Evolutionary conservation across 352 stramenopile species (phyloP).

Genomic region (Peronosclerospora sorghi): DNA sequence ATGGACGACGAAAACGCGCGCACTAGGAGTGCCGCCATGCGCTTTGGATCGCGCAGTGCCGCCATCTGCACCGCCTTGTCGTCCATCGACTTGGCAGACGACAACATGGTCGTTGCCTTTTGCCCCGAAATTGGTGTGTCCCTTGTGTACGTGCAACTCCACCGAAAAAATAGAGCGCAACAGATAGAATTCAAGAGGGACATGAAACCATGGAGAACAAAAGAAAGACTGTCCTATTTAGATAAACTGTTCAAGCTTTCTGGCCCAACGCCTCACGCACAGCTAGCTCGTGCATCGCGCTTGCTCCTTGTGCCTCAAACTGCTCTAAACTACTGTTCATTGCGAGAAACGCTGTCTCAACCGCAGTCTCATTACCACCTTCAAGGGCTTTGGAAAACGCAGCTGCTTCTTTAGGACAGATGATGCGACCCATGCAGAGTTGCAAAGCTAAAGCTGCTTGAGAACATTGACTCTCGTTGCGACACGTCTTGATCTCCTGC

Average conservation of each 20-base stretch:
- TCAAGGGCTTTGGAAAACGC: slow-evolving; percentile 64
- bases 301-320: slow-evolving; percentile 71
- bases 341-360: slow-evolving; percentile 61
- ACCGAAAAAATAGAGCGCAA: too few relatives aligned
- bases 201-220: too few relatives aligned
- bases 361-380: slow-evolving; percentile 42
- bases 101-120: slow-evolving; percentile 14
- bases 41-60: slow-evolving; percentile 30
- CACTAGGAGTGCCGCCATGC: slow-evolving; percentile 33
- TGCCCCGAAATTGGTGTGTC: too few relatives aligned
- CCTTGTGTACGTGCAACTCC: too few relatives aligned
- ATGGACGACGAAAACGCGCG: slow-evolving; percentile 28
- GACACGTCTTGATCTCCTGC: slow-evolving; percentile 64
- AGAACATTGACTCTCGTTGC: slow-evolving; percentile 66
- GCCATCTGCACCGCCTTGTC: slow-evolving; percentile 15
- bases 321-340: slow-evolving; percentile 69
- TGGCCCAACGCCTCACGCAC: slow-evolving; percentile 52
- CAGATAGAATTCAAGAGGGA: too few relatives aligned
- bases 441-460: slow-evolving; percentile 81
- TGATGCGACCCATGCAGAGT: slow-evolving; percentile 83
- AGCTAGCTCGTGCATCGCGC: slow-evolving; percentile 64
- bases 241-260: too few relatives aligned
- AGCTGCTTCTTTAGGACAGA: slow-evolving; percentile 58
- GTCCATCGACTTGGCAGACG: slow-evolving; percentile 28
- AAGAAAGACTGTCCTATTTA: too few relatives aligned